Evolutionary conservation across 1,284 basidiomycete genomes (phyloP).

Genomic region (Moesziomyces antarcticus): DNA sequence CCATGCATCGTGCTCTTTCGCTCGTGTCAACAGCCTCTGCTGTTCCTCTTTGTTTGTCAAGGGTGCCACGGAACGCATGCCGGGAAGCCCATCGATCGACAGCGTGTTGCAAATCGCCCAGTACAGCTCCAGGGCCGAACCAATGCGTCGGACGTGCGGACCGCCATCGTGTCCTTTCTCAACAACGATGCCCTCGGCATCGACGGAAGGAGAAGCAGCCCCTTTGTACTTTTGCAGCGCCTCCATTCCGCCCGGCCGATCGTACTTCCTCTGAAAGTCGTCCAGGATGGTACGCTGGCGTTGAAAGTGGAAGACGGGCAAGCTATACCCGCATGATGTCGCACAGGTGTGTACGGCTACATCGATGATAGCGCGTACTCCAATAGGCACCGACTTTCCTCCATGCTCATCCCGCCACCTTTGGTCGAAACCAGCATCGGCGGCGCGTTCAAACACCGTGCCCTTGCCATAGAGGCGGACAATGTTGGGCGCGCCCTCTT

Average conservation of each 20-base stretch:
- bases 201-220: neutral
- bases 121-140: conserved; percentile 8
- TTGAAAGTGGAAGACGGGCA: conserved; percentile 11
- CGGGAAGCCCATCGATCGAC: conserved; percentile 15
- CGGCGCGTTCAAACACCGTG: conserved; percentile 7
- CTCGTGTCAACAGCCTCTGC: conserved; percentile 1
- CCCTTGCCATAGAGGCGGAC: conserved; percentile 20
- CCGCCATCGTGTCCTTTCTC: neutral
- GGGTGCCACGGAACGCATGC: conserved; percentile 5
- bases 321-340: conserved; percentile 12
- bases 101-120: conserved; percentile 3
- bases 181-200: conserved; percentile 5
- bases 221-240: conserved; percentile 1
- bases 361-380: conserved; percentile 15
- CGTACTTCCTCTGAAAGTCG: neutral
- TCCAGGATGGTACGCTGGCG: conserved; percentile 4
- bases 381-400: conserved; percentile 3
- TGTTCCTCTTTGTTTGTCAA: neutral
- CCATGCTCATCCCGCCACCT: neutral
- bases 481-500: conserved; percentile 18
- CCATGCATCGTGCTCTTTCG: conserved; percentile 1
- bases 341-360: conserved; percentile 7
- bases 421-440: neutral
- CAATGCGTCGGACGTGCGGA: neutral
- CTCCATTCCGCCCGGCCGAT: conserved; percentile 2